Evolutionary conservation across 345 rosid species (phyloP).

Genomic region (Clausena lansium): DNA sequence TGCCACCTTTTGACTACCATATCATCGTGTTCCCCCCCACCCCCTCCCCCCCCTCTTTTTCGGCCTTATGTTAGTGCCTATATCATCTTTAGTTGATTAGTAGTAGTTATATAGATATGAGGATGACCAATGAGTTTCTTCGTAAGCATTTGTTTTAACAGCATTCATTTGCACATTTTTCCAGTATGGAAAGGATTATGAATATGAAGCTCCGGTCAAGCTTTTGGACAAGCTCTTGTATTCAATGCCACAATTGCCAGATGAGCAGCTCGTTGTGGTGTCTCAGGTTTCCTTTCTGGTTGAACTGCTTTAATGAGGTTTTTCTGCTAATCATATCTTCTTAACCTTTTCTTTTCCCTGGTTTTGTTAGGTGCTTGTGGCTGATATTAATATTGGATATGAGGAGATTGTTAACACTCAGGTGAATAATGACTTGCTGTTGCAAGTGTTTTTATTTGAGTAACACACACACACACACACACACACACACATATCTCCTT

Average conservation of each 20-base stretch:
- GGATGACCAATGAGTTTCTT: background rate
- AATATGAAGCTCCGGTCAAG: slow-evolving; percentile 74
- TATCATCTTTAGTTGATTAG: background rate
- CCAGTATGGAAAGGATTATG: slow-evolving; percentile 74
- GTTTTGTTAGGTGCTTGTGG: slow-evolving; percentile 56
- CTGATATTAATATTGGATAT: slow-evolving; percentile 66
- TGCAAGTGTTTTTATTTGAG: slow-evolving; percentile 4
- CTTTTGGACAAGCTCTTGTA: slow-evolving; percentile 66
- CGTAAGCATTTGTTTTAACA: background rate
- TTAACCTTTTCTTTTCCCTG: background rate
- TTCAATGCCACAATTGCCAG: slow-evolving; percentile 56
- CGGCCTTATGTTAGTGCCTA: background rate
- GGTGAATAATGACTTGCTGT: slow-evolving; percentile 27
- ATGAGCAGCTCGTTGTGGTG: slow-evolving; percentile 68
- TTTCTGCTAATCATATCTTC: background rate
- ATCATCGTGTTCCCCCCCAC: background rate
- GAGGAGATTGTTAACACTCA: slow-evolving; percentile 75
- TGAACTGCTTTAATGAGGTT: background rate
- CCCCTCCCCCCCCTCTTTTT: background rate
- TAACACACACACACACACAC: no score
- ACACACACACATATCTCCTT: no score
- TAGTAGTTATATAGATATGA: background rate
- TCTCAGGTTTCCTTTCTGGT: slow-evolving; percentile 50
- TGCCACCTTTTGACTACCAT: background rate
- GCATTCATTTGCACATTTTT: background rate